phyloP scores from a whole-genome alignment of 2,329 filamentous ascomycete genomes.

The Cladophialophora carrionii region DNA sequence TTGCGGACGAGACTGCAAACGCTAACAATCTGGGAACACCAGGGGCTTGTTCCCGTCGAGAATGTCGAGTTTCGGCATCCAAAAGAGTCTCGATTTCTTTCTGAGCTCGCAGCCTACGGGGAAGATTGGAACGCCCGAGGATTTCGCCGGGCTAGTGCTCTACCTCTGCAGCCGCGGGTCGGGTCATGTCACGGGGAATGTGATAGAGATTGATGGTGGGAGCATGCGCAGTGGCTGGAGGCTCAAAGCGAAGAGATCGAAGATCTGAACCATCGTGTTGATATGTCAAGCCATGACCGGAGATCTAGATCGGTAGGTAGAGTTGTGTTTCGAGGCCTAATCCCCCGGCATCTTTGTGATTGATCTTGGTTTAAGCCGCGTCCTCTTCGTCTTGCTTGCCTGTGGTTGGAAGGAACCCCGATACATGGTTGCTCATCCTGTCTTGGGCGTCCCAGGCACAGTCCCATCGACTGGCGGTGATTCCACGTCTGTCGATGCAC shows the following conservation, averaged over 20 bases:
- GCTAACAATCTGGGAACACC: constrained; percentile 30
- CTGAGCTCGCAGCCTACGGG: constrained; percentile 52
- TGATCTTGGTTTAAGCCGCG: neutral
- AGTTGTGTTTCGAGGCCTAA: neutral
- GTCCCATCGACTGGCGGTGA: neutral
- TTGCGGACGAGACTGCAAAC: neutral
- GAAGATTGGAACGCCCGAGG: constrained; percentile 53
- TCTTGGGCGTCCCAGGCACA: neutral
- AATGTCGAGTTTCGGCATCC: constrained; percentile 58
- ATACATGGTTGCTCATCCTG: neutral
- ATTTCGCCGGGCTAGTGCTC: constrained; percentile 53
- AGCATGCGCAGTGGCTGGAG: constrained; percentile 50
- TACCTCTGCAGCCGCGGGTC: constrained; percentile 48
- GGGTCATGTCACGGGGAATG: constrained; percentile 51
- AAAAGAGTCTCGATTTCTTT: constrained; percentile 54
- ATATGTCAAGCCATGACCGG: neutral
- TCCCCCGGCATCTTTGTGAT: neutral
- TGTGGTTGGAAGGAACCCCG: neutral
- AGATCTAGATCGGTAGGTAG: neutral
- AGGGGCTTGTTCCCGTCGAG: constrained; percentile 55
- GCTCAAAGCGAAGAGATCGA: constrained; percentile 39
- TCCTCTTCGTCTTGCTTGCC: neutral
- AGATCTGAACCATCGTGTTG: constrained; percentile 28
- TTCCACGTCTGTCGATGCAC: neutral
- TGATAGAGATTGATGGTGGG: constrained; percentile 55